phyloP scores from a whole-genome alignment of 2,329 filamentous ascomycete species.

The Camillea tinctor region DNA sequence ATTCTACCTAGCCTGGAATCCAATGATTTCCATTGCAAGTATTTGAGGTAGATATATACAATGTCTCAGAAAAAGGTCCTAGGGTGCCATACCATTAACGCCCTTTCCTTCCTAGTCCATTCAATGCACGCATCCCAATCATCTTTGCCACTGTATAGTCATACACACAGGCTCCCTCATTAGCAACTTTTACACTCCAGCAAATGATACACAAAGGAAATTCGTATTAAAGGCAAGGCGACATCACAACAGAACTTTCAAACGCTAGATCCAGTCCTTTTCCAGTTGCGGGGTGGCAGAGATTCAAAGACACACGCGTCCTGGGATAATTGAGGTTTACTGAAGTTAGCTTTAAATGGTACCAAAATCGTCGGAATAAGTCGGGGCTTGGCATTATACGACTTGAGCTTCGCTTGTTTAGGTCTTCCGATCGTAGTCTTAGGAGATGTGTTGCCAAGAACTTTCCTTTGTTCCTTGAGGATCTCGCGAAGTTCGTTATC shows the following conservation, averaged over 20 bases:
- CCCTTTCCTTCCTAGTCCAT: neutral
- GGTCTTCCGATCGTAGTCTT: constrained; percentile 15
- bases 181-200: neutral
- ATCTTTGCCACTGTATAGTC: neutral
- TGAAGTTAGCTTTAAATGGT: constrained; percentile 39
- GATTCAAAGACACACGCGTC: constrained; percentile 26
- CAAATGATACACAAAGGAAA: neutral
- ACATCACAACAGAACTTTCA: neutral
- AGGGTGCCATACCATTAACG: neutral
- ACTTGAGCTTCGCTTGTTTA: constrained; percentile 29
- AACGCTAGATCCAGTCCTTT: neutral
- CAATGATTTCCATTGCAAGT: neutral
- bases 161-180: neutral
- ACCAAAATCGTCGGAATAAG: constrained; percentile 39
- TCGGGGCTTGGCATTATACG: constrained; percentile 38
- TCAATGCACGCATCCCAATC: neutral
- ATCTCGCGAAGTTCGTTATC: constrained; percentile 75
- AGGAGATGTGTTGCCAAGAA: constrained; percentile 16
- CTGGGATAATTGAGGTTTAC: constrained; percentile 12
- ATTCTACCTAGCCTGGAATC: neutral
- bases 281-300: constrained; percentile 18
- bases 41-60: neutral
- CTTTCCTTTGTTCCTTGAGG: constrained; percentile 57
- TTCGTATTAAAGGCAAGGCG: neutral
- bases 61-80: neutral